Evolutionary conservation across 2,329 filamentous ascomycete genomes (phyloP).

Genomic region (Pseudogymnoascus sp.): DNA sequence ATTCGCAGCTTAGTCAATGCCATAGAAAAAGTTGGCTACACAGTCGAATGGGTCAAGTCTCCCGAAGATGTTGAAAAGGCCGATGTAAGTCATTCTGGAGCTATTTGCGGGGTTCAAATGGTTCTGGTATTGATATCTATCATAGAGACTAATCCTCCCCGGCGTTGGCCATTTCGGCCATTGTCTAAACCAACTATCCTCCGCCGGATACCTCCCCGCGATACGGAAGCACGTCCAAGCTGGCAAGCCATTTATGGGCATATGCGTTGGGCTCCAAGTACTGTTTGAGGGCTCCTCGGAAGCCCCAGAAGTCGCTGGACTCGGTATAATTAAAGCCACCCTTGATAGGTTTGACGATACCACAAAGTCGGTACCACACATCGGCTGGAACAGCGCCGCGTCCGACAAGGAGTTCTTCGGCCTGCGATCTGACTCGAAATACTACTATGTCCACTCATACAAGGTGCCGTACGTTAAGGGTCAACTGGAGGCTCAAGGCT

Average conservation of each 20-base stretch:
- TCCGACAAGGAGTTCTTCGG: slow-evolving; percentile 63
- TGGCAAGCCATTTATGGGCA: slow-evolving; percentile 97
- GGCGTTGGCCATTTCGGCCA: slow-evolving; percentile 98
- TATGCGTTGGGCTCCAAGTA: slow-evolving; percentile 90
- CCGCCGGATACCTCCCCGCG: slow-evolving; percentile 76
- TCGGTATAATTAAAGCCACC: slow-evolving; percentile 65
- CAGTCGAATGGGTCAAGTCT: slow-evolving; percentile 83
- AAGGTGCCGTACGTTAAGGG: slow-evolving; percentile 70
- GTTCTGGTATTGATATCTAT: slow-evolving; percentile 6
- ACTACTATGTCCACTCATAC: slow-evolving; percentile 98
- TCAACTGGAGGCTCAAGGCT: slow-evolving; percentile 72
- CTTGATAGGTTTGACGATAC: slow-evolving; percentile 71
- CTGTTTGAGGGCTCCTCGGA: slow-evolving; percentile 84
- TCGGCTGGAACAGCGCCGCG: slow-evolving; percentile 93
- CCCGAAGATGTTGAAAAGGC: slow-evolving; percentile 80
- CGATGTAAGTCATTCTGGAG: slow-evolving; percentile 54
- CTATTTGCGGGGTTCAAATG: slow-evolving; percentile 9
- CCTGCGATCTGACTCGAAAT: slow-evolving; percentile 75
- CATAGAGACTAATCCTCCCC: slow-evolving; percentile 84
- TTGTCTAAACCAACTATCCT: slow-evolving; percentile 77
- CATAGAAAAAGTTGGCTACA: slow-evolving; percentile 90
- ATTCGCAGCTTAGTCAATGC: slow-evolving; percentile 94
- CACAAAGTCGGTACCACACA: slow-evolving; percentile 91
- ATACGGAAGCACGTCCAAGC: slow-evolving; percentile 75
- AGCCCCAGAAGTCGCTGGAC: slow-evolving; percentile 61